Evolutionary conservation across 2,329 filamentous ascomycete species (phyloP), one percentile per base, ranked within the genome.

Genomic region (Fusarium virguliforme): DNA sequence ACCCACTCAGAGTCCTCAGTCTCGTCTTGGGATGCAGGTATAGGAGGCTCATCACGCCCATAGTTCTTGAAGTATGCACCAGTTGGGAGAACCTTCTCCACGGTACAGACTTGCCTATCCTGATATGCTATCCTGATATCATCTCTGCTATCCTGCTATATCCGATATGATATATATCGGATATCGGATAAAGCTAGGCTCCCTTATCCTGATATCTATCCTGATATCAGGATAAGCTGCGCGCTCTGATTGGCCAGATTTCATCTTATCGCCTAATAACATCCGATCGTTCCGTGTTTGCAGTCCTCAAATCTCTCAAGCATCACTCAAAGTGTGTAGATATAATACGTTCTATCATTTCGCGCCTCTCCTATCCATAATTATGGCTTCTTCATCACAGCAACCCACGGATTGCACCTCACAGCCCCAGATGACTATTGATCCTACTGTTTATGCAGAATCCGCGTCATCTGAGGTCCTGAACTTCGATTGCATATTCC

Each of bases 51-150:
- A 24, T 62, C 57, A 26, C 56, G 28, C 13, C 60, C 60, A n/a
- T 73, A 76, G 13, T 56, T 71, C 38, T 81, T 75, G 4, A 80
- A 65, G 28, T 78, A 78, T 22, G 71, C 65, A n/a, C 79, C 70
- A 24, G 77, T 77, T 4, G 74, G 50, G 4, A n/a, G 75, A 73
- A n/a, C 63, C 35, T 28, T 79, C 79, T 4, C 75, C 54, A 64
- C 76, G 78, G 34, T n/a, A n/a, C n/a, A n/a, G n/a, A n/a, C n/a
- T n/a, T n/a, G n/a, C n/a, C n/a, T n/a, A n/a, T n/a, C n/a, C n/a
- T n/a, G n/a, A n/a, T n/a, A n/a, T n/a, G n/a, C 51, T 55, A 55
- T 55, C 22, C 51, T 30, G 51, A 55, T 55, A 55, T 40, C 32
- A 35, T 55, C 41, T 46, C 41, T 37, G 51, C 51, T n/a, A 55